Evolutionary conservation across 2,329 filamentous ascomycete species (phyloP).

Genomic region (Ceratocystis eucalypticola): DNA sequence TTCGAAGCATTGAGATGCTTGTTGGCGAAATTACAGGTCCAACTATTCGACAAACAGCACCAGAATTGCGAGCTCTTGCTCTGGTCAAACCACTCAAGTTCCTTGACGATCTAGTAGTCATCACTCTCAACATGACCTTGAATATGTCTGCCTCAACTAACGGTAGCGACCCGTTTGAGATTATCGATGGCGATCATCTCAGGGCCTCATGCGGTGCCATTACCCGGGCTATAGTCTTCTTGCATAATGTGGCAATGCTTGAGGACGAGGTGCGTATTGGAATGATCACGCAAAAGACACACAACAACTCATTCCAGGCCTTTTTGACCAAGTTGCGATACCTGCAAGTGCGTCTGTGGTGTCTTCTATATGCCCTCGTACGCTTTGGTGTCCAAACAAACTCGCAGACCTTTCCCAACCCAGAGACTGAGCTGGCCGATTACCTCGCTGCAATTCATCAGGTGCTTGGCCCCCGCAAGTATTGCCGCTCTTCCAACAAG

Average conservation of each 20-base stretch:
- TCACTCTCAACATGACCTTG: slow-evolving; percentile 54
- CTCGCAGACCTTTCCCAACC: slow-evolving; percentile 51
- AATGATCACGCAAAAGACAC: slow-evolving; percentile 46
- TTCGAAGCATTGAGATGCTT: slow-evolving; percentile 76
- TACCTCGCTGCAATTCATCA: slow-evolving; percentile 73
- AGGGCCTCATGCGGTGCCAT: slow-evolving; percentile 59
- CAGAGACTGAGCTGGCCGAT: slow-evolving; percentile 61
- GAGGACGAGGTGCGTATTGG: slow-evolving; percentile 79
- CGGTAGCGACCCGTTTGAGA: slow-evolving; percentile 47
- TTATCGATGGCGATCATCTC: slow-evolving; percentile 68
- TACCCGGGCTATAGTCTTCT: slow-evolving; percentile 54
- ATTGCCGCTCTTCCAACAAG: slow-evolving; percentile 75
- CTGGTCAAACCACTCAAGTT: slow-evolving; percentile 67
- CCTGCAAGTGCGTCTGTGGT: slow-evolving; percentile 79
- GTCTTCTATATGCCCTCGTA: slow-evolving; percentile 67
- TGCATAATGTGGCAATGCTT: slow-evolving; percentile 68
- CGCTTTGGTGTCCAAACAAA: slow-evolving; percentile 51
- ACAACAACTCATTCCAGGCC: slow-evolving; percentile 40
- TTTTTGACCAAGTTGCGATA: slow-evolving; percentile 61
- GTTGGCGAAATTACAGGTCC: slow-evolving; percentile 49
- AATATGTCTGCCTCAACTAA: slow-evolving; percentile 44
- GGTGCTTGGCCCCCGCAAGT: slow-evolving; percentile 67
- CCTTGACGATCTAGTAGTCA: slow-evolving; percentile 61
- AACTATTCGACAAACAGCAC: slow-evolving; percentile 44
- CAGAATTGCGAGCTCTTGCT: slow-evolving; percentile 52